A percentile compares a stretch with the other conserved stretches of the same genome.
These are phyloP conservation scores for Ustilago esculenta DNA, from an alignment of 1,284 basidiomycete species.

Conservation along the genomic window DNA sequence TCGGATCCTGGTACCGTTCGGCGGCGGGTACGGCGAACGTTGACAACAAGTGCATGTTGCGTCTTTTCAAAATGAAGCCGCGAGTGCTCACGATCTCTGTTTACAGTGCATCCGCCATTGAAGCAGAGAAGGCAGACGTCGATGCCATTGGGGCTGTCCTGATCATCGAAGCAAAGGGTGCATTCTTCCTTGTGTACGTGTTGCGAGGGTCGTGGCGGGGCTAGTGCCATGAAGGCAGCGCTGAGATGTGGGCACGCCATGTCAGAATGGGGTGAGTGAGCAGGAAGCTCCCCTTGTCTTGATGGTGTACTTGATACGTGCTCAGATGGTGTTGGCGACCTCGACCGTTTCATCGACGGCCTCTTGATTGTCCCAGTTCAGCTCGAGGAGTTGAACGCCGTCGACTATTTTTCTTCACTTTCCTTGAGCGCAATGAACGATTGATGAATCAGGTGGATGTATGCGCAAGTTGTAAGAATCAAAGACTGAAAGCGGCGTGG, in stretches of 20 bases:
- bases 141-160: constrained; percentile 77
- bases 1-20: constrained; percentile 6
- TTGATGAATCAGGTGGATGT: too few relatives aligned
- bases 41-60: constrained; percentile 81
- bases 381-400: not conserved
- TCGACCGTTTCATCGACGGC: constrained; percentile 41
- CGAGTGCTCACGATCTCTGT: constrained; percentile 55
- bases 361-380: not conserved
- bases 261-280: not conserved
- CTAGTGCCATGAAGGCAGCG: constrained; percentile 45
- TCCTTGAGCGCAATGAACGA: too few relatives aligned
- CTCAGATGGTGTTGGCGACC: constrained; percentile 23
- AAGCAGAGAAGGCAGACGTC: constrained; percentile 93
- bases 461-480: too few relatives aligned
- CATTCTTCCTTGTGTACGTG: constrained; percentile 83
- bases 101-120: constrained; percentile 75
- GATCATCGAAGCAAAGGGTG: constrained; percentile 94
- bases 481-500: too few relatives aligned
- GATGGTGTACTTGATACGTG: constrained; percentile 11
- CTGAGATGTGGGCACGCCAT: constrained; percentile 59
- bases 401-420: not conserved
- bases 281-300: constrained; percentile 1
- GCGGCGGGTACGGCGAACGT: constrained; percentile 79
- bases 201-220: constrained; percentile 52
- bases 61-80: constrained; percentile 67